A percentile compares a stretch with the other conserved stretches of the same genome.
These are phyloP conservation scores for Talaromyces sp. DNA, from an alignment of 2,329 filamentous ascomycete species.

Conservation along the genomic window DNA sequence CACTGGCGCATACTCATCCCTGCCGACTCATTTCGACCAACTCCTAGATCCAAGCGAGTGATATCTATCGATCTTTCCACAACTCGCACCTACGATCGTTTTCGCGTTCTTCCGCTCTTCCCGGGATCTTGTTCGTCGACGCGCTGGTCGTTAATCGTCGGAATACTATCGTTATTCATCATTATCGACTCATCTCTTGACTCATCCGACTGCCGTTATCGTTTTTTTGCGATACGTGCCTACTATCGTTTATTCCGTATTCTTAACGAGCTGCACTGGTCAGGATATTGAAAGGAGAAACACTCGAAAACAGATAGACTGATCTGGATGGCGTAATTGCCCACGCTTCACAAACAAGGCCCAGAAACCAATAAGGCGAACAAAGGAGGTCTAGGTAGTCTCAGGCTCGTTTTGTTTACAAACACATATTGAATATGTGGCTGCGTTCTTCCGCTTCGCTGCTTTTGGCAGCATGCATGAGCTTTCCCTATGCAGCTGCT, in stretches of 20 bases:
- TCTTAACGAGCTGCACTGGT: background rate
- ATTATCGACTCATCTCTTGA: background rate
- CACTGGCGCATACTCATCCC: background rate
- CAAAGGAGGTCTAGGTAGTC: background rate
- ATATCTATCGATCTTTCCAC: background rate
- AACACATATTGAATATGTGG: slow-evolving; percentile 4
- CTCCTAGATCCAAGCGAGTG: background rate
- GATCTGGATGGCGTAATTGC: background rate
- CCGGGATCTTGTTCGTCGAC: background rate
- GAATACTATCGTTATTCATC: background rate
- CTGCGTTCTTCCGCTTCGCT: background rate
- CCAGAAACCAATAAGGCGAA: background rate
- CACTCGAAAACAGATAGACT: background rate
- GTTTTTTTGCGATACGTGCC: background rate
- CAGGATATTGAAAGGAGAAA: background rate
- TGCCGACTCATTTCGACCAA: background rate
- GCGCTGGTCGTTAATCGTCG: background rate
- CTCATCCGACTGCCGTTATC: background rate
- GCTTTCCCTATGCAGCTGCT: slow-evolving; percentile 6
- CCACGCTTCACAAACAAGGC: background rate
- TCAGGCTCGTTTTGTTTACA: background rate
- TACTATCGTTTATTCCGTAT: background rate
- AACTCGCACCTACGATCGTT: background rate
- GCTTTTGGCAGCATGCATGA: slow-evolving; percentile 1
- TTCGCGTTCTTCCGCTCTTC: background rate